phyloP scores from a whole-genome alignment of 192 early-diverging fungal genomes.

The Paraglomus occultum region DNA sequence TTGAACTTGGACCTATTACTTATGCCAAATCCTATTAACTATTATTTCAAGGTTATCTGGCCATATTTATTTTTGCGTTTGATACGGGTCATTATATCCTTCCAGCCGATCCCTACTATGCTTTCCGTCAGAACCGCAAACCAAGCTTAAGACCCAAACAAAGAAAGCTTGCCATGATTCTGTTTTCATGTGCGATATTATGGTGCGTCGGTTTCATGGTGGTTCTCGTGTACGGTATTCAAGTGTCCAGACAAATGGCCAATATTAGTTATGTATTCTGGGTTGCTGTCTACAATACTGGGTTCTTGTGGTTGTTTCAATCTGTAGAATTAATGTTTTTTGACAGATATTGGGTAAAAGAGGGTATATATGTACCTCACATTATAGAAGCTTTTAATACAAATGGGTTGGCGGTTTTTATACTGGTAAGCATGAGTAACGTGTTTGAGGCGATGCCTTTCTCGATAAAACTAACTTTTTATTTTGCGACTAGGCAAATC shows the following conservation, averaged over 20 bases:
- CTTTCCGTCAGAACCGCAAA: slow-evolving; percentile 28
- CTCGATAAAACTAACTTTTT: background rate
- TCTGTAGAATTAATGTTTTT: slow-evolving; percentile 53
- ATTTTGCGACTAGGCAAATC: slow-evolving; percentile 64
- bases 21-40: background rate
- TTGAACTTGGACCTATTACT: background rate
- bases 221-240: slow-evolving; percentile 50
- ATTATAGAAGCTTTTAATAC: slow-evolving; percentile 70
- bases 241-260: slow-evolving; percentile 73
- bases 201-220: slow-evolving; percentile 41
- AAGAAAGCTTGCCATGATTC: slow-evolving; percentile 45
- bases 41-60: slow-evolving; percentile 65
- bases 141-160: slow-evolving; percentile 44
- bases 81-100: slow-evolving; percentile 68
- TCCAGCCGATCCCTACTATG: slow-evolving; percentile 42
- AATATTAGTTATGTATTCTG: slow-evolving; percentile 67
- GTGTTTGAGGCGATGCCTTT: background rate
- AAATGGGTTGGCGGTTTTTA: slow-evolving; percentile 82
- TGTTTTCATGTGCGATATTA: slow-evolving; percentile 39
- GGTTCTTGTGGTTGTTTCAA: slow-evolving; percentile 58
- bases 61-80: slow-evolving; percentile 78
- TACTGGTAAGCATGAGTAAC: slow-evolving; percentile 53
- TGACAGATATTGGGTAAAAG: slow-evolving; percentile 43
- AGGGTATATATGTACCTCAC: slow-evolving; percentile 46
- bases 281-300: slow-evolving; percentile 69